Base-by-base conservation (phyloP, 495 filamentous ascomycete species). In the Penicillium mononematosum region DNA sequence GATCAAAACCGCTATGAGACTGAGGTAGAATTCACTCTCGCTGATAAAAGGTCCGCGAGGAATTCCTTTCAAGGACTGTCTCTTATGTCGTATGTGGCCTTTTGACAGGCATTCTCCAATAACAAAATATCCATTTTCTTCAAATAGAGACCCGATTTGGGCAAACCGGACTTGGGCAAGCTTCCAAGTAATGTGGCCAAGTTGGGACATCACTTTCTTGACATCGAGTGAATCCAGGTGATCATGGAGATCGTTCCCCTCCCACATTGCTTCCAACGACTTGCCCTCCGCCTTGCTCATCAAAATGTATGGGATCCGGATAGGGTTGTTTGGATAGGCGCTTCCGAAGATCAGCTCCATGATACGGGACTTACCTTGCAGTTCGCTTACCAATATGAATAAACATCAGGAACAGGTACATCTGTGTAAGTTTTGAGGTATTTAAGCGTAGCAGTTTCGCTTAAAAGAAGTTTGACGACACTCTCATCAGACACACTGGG, bases 21-120 rank as follows among this genome's bases (percentile, higher is more conserved):
- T 46, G 14, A 5, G 1, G 16, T 29, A 29, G 8, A 46, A 29
- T 6, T 29, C 45, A 46, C 29, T 1, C 6, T 9, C 25, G 3
- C 16, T 17, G 16, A 4, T 5, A 17, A 29, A 46, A 17, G 45
- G 45, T 8, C 45, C 45, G 4, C 45, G 45, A 29, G 16, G 14
- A 8, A 46, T 7, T 11, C 3, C 11, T 17, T 11, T 17, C 45
- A 46, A 46, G 8, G 25, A 29, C 2, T 25, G 22, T 46, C 45
- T 29, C 2, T 46, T 29, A 8, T 46, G 7, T 17, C n/a, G 25
- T 7, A 46, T n/a, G 16, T n/a, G 25, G 5, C 25, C 45, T n/a
- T 25, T 25, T 46, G 45, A 46, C 2, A 46, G 45, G 25, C 45
- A 46, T 46, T 46, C 16, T 29, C 45, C 45, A 29, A 46, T 46